These are phyloP conservation scores for Suillus alpinus DNA, from an alignment of 768 basidiomycete genomes.

Conservation along the genomic window DNA sequence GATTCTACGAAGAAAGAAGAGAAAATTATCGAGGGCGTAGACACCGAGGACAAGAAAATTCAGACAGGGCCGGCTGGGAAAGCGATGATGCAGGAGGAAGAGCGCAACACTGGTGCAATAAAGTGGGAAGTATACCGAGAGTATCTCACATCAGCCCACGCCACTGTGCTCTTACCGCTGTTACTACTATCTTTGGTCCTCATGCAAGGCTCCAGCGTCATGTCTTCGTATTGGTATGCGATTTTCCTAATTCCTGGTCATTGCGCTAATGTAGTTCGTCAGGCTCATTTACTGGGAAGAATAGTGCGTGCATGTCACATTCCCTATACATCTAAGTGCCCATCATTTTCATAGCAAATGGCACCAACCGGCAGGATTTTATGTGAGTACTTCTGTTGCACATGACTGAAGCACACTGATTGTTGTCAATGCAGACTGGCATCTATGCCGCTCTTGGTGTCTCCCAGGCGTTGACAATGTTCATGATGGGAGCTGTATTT, in stretches of 20 bases:
- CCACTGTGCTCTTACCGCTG: constrained; percentile 60
- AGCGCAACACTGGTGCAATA: constrained; percentile 70
- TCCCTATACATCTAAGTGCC: background rate
- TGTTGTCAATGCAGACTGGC: constrained; percentile 55
- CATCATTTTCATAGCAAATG: constrained; percentile 41
- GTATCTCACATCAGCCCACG: constrained; percentile 72
- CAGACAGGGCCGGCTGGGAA: constrained; percentile 39
- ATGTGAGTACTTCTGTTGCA: constrained; percentile 46
- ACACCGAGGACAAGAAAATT: constrained; percentile 33
- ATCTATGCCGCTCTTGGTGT: constrained; percentile 76
- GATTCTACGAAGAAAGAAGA: constrained; percentile 41
- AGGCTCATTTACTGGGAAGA: constrained; percentile 75
- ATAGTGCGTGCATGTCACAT: constrained; percentile 32
- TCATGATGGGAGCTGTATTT: constrained; percentile 63
- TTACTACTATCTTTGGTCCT: constrained; percentile 59
- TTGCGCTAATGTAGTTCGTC: background rate
- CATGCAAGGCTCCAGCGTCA: constrained; percentile 66
- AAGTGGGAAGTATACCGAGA: constrained; percentile 32
- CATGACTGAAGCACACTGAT: constrained; percentile 17
- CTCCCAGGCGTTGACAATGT: constrained; percentile 63
- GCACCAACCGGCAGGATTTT: constrained; percentile 60
- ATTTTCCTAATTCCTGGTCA: background rate
- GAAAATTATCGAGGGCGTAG: constrained; percentile 33
- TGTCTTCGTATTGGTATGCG: constrained; percentile 72
- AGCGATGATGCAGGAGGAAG: constrained; percentile 79